Conservation (phyloP, 2,329 filamentous ascomycete genomes). For the Phoma sp. region DNA sequence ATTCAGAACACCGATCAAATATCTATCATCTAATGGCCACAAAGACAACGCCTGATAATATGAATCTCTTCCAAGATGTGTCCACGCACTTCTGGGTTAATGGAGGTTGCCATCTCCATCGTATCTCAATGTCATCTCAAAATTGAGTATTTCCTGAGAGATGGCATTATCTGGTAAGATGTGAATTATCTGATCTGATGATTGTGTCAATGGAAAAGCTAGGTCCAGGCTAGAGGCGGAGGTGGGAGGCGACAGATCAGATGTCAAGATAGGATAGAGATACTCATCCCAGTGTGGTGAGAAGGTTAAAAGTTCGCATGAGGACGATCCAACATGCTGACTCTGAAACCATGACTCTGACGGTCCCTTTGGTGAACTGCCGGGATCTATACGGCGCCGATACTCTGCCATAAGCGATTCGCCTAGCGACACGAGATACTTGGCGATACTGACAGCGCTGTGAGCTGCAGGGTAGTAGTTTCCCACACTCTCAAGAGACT, state of each 20-base stretch:
- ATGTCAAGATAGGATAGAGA: not conserved
- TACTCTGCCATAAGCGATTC: constrained; percentile 3
- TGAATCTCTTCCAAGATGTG: not conserved
- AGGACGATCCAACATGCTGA: not conserved
- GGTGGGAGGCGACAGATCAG: not conserved
- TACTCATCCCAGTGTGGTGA: not conserved
- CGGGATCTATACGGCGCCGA: constrained; percentile 2
- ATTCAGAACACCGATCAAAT: no score
- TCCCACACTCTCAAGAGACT: not conserved
- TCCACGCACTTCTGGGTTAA: not conserved
- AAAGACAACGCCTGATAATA: no score
- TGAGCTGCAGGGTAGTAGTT: not conserved
- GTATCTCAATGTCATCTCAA: not conserved
- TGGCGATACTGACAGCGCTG: not conserved
- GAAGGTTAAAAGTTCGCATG: not conserved
- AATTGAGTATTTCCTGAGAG: constrained; percentile 1
- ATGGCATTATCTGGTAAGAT: not conserved
- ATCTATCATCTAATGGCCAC: no score
- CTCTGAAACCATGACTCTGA: not conserved
- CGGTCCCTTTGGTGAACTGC: not conserved
- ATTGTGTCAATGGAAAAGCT: constrained; percentile 1
- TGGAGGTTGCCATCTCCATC: not conserved
- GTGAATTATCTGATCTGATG: not conserved
- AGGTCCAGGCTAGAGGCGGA: constrained; percentile 7
- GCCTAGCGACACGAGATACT: constrained; percentile 1